Evolutionary conservation across 805 yeast genomes (phyloP).

Genomic region (Zygosaccharomyces kombuchaensis): DNA sequence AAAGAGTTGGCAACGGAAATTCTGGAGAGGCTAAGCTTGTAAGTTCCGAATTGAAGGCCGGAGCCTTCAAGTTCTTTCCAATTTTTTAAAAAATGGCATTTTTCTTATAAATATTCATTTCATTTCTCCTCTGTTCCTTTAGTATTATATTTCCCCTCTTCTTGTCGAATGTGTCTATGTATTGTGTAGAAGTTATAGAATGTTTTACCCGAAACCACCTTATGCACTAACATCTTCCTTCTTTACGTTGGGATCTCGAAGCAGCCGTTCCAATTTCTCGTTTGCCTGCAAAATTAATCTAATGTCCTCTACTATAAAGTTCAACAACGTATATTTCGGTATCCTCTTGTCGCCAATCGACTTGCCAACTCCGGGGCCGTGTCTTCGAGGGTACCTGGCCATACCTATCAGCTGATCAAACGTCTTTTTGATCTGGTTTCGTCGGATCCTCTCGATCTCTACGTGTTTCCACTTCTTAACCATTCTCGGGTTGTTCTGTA

Average conservation of each 20-base stretch:
- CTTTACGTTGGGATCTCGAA: constrained; percentile 2
- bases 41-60: too few relatives aligned
- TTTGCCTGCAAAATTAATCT: constrained; percentile 27
- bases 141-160: neutral
- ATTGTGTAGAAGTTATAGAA: constrained; percentile 1
- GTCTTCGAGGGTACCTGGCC: constrained; percentile 21
- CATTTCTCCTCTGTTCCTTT: neutral
- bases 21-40: constrained; percentile 64
- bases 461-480: constrained; percentile 35
- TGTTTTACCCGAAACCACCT: neutral
- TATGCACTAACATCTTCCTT: neutral
- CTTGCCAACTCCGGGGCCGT: constrained; percentile 9
- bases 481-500: constrained; percentile 17
- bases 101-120: neutral
- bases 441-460: constrained; percentile 30
- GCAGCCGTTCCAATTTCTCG: constrained; percentile 20
- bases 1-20: constrained; percentile 86
- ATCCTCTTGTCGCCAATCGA: constrained; percentile 24
- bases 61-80: neutral
- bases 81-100: neutral
- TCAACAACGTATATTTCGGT: constrained; percentile 33
- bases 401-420: constrained; percentile 28
- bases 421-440: constrained; percentile 28
- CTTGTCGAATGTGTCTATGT: neutral
- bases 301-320: constrained; percentile 31